Conservation (phyloP, 78 protist genomes). For the Goniomonas avonlea region DNA sequence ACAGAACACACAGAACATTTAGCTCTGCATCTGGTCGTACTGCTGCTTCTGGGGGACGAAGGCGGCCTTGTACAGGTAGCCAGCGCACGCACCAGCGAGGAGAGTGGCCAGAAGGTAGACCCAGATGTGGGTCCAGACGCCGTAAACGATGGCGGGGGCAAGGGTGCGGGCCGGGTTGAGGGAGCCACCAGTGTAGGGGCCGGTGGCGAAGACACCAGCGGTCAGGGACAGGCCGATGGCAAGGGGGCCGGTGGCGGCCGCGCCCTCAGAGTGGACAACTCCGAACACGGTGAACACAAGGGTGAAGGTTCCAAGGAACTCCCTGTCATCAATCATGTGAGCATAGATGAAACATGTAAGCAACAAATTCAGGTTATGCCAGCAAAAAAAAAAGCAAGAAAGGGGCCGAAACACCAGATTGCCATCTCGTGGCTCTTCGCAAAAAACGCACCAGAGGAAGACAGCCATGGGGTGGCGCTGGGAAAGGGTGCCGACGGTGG, state of each 20-base stretch:
- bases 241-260: too few species aligned
- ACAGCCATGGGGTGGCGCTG: neutral
- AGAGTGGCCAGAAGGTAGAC: conserved; percentile 18
- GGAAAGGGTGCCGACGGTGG: neutral
- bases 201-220: neutral
- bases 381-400: too few species aligned
- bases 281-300: conserved; percentile 25
- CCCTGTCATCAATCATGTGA: neutral
- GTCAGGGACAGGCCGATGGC: neutral
- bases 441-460: neutral
- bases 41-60: too few species aligned
- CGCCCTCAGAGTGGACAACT: too few species aligned
- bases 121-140: conserved; percentile 12
- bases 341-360: neutral
- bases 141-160: conserved; percentile 2
- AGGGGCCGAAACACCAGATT: neutral
- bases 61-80: too few species aligned
- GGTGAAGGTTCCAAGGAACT: conserved; percentile 26
- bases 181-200: conserved; percentile 28
- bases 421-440: neutral
- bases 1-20: too few species aligned
- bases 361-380: neutral
- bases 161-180: conserved; percentile 17
- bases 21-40: too few species aligned
- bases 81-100: neutral